These are phyloP conservation scores for Rubroshorea leprosula DNA, from an alignment of 345 rosid species.

Conservation along the genomic window DNA sequence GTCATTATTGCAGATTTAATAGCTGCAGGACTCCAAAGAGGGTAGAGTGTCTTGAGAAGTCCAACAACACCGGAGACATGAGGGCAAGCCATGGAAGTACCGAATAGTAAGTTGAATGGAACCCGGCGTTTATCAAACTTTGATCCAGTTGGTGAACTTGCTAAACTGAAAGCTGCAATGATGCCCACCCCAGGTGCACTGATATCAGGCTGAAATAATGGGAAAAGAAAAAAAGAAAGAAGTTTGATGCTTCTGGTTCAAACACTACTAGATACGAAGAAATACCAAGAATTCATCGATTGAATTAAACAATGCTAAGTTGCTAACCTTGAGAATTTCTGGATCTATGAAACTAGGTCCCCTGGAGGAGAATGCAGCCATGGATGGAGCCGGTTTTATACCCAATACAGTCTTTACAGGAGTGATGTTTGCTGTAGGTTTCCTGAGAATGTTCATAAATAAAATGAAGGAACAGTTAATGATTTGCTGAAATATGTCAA, in stretches of 20 bases:
- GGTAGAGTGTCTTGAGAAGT: conserved; percentile 41
- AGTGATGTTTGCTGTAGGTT: conserved; percentile 28
- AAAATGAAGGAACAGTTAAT: too few relatives aligned
- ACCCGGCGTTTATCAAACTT: conserved; percentile 22
- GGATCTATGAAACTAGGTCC: conserved; percentile 33
- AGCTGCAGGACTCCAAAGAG: conserved; percentile 51
- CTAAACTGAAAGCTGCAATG: conserved; percentile 36
- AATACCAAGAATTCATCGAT: too few relatives aligned
- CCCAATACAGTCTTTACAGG: conserved; percentile 7
- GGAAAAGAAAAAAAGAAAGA: too few relatives aligned
- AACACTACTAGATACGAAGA: background rate
- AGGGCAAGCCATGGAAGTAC: conserved; percentile 64
- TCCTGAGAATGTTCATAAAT: conserved; percentile 14
- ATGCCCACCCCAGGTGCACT: conserved; percentile 49
- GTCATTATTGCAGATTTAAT: conserved; percentile 48
- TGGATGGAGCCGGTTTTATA: conserved; percentile 28
- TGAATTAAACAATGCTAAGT: too few relatives aligned
- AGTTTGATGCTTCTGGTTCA: background rate
- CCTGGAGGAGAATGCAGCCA: conserved; percentile 41
- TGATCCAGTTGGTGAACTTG: conserved; percentile 14
- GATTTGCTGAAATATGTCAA: background rate
- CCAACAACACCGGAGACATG: conserved; percentile 48
- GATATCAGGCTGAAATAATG: conserved; percentile 43
- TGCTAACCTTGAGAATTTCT: conserved; percentile 34
- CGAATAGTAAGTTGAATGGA: conserved; percentile 26